Conservation (phyloP, 768 basidiomycete genomes). For the Lentinula guzmanii region DNA sequence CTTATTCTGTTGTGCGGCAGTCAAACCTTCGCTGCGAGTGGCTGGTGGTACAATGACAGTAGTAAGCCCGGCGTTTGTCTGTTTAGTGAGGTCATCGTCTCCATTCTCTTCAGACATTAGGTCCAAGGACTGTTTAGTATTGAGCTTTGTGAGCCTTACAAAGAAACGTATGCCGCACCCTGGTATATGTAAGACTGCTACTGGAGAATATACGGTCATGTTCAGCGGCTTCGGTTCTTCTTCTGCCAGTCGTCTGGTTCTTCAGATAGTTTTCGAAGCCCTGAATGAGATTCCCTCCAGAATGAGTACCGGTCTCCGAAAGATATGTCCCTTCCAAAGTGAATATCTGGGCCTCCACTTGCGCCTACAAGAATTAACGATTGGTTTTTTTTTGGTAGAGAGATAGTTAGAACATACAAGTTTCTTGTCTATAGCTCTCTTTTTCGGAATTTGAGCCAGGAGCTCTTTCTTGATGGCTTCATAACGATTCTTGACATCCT, state of each 20-base stretch:
- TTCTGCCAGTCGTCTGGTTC: constrained; percentile 58
- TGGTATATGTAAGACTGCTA: constrained; percentile 72
- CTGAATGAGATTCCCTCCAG: constrained; percentile 82
- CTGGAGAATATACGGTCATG: constrained; percentile 77
- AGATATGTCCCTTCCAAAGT: constrained; percentile 72
- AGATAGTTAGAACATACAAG: constrained; percentile 41
- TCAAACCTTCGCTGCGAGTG: constrained; percentile 58
- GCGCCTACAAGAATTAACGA: constrained; percentile 42
- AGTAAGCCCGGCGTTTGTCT: constrained; percentile 66
- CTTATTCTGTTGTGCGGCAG: constrained; percentile 71
- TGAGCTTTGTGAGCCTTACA: constrained; percentile 4
- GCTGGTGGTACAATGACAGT: constrained; percentile 78
- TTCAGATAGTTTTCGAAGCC: constrained; percentile 87
- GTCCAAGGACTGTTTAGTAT: constrained; percentile 57
- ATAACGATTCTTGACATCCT: constrained; percentile 67
- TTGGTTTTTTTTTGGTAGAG: background rate
- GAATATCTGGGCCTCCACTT: constrained; percentile 75
- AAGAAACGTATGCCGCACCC: constrained; percentile 34
- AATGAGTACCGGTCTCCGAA: constrained; percentile 68
- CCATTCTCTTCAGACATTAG: constrained; percentile 60
- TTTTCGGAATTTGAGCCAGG: constrained; percentile 66
- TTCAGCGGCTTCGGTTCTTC: constrained; percentile 73
- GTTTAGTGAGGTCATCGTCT: constrained; percentile 60
- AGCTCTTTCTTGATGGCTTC: constrained; percentile 73
- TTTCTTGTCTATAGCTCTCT: constrained; percentile 70